Base-by-base conservation (phyloP, 2,329 filamentous ascomycete genomes). In the Sporothrix phasma region DNA sequence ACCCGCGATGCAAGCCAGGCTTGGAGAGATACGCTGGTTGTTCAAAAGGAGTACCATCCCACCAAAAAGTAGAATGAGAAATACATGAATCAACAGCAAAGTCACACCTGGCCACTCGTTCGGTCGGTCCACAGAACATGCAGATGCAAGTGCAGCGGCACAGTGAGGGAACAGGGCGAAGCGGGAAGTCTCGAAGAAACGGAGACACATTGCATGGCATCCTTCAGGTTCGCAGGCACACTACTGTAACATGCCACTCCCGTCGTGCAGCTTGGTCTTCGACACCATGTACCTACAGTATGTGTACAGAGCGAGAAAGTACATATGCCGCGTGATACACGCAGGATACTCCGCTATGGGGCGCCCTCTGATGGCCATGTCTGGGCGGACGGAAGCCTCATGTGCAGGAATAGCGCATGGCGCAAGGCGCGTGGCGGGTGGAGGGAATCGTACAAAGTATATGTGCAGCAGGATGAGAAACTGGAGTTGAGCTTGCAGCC, bases 181-280 rank as follows among this genome's bases (percentile, higher is more conserved):
- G n/a, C n/a, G n/a, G n/a, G n/a, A n/a, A n/a, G n/a, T n/a, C n/a
- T 22, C 6, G 5, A 24, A 19, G 31, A 29, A 46, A 34, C 10
- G 39, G 41, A 60, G 56, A n/a, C 47, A 58, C 34, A 46, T 54
- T 19, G 53, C 64, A 51, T 47, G 46, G 53, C 64, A 51, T 34
- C 59, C 51, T 65, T 59, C 64, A 62, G 51, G n/a, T 60, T 63
- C 53, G 46, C 56, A 64, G 61, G 15, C 26, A 5, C 56, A 56
- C 64, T 66, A 66, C 54, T 56, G 47, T 60, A 59, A 61, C 56
- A 29, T 60, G 26, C 24, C 56, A 46, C 39, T 45, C 22, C 56
- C 24, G 56, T 13, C 41, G n/a, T 58, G 56, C 41, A 46, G 41
- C 19, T 43, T 58, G 34, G 15, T 13, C 11, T 13, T 11, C 24